Evolutionary conservation across 257 asterid species (phyloP).

Genomic region (Leonotis leonurus): DNA sequence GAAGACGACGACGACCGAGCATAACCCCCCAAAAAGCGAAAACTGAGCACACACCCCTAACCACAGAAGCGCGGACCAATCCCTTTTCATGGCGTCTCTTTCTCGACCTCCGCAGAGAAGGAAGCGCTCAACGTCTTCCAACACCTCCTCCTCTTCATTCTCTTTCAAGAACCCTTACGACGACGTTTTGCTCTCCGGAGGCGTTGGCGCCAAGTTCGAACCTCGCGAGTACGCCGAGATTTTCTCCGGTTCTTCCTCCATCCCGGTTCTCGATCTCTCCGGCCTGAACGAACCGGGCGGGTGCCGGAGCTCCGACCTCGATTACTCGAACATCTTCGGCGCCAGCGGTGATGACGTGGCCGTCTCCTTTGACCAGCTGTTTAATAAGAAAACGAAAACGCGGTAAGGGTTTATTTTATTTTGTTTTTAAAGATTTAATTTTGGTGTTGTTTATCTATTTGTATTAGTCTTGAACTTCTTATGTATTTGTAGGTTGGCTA

Average conservation of each 20-base stretch:
- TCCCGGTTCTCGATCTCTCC: conserved; percentile 79
- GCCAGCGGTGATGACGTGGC: conserved; percentile 41
- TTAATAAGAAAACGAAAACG: conserved; percentile 29
- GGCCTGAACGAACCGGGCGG: conserved; percentile 33
- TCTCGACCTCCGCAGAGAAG: conserved; percentile 61
- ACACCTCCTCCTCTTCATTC: conserved; percentile 39
- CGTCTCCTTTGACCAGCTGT: conserved; percentile 44
- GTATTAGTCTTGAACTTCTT: background rate
- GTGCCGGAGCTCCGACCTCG: conserved; percentile 42
- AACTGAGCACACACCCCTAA: conserved; percentile 20
- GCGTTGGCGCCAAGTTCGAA: conserved; percentile 31
- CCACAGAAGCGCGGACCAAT: background rate
- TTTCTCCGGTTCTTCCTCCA: conserved; percentile 60
- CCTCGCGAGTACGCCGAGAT: conserved; percentile 68
- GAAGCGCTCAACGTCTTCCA: conserved; percentile 31
- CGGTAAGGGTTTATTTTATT: conserved; percentile 26
- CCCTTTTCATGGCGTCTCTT: conserved; percentile 53
- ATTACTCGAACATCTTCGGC: conserved; percentile 67
- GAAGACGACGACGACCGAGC: conserved; percentile 3
- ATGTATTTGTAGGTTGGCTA: background rate
- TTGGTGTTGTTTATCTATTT: background rate
- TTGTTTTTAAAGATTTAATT: background rate
- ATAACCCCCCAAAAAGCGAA: background rate
- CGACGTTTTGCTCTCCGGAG: conserved; percentile 36
- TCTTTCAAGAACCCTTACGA: conserved; percentile 61